These are phyloP conservation scores for Trichoderma gracile DNA, from an alignment of 2,329 filamentous ascomycete species.

Conservation along the genomic window DNA sequence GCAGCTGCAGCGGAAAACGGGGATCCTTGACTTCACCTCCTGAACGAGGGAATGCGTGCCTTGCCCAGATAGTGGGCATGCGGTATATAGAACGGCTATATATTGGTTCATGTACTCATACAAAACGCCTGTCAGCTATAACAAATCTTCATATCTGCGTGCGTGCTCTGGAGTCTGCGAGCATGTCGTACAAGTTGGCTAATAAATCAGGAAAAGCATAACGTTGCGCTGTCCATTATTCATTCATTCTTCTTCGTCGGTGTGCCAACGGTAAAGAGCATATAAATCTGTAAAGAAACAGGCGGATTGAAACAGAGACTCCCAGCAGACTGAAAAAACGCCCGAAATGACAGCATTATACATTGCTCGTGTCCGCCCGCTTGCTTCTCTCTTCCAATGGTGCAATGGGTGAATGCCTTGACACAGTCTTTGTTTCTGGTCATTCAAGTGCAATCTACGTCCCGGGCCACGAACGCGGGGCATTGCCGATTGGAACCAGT, in stretches of 20 bases:
- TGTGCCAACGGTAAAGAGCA: neutral
- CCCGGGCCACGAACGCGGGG: neutral
- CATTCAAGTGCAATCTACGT: neutral
- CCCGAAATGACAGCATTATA: neutral
- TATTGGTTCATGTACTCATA: neutral
- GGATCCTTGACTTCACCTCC: neutral
- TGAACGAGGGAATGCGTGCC: neutral
- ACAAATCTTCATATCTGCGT: neutral
- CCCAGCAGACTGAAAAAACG: neutral
- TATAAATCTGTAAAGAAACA: neutral
- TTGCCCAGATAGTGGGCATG: neutral
- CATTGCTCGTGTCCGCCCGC: conserved; percentile 1
- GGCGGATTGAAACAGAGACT: neutral
- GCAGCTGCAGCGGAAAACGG: neutral
- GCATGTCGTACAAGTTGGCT: neutral
- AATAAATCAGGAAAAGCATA: neutral
- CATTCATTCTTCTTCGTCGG: conserved; percentile 2
- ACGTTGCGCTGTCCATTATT: conserved; percentile 9
- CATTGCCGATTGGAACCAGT: neutral
- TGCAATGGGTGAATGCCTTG: neutral
- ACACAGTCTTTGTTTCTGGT: neutral
- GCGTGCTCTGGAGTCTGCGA: neutral
- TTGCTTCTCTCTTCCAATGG: neutral
- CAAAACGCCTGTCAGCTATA: too few species aligned
- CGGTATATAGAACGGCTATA: neutral